Evolutionary conservation across 179 eudicot genomes (phyloP), one percentile per base, ranked within the genome.

Genomic region (Beta macrorhiza): DNA sequence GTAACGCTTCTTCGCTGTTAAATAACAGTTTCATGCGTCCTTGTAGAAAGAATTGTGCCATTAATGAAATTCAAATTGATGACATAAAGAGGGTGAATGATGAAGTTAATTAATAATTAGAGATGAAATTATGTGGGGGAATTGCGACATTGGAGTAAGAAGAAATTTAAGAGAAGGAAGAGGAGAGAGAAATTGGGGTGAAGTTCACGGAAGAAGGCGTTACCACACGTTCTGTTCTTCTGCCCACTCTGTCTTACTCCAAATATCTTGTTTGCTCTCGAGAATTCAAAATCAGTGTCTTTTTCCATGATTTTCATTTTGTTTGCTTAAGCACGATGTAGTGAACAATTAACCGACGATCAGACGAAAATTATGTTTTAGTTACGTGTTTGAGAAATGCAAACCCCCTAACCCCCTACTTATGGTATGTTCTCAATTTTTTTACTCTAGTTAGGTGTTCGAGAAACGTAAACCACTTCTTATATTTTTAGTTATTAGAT

Each of bases 41-140:
- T 57, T 86, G 91, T 56, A 86, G 84, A n/a, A 90, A 86, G 64
- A 93, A 87, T 72, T 85, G 89, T n/a, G 98, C 91, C 97, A 94
- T 94, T 5, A 47, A 63, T 49, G 1, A 8, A 37, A 32, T 59
- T 78, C 32, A 52, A n/a, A 51, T 49, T 17, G 25, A 19, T 61
- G 22, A 7, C 2, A 29, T 47, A 12, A 22, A 29, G 0, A 9
- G 63, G n/a, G 3, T 52, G 65, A 47, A 71, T 42, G 74, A 20
- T 22, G n/a, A 7, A 44, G 74, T 1, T 65, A 20, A 53, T 19
- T 65, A 53, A 1, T 22, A 49, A 45, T 9, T 16, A 55, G 49
- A 53, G 65, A 55, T 44, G 57, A 25, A 59, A 59, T 13, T 47
- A 57, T 70, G 25, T 13, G 75, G 65, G 72, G 32, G 17, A 17